Percentiles rank a stretch among this genome's conserved stretches.
Evolutionary conservation across 306 rosid genomes (phyloP).

Genomic region (Oemleria cerasiformis): DNA sequence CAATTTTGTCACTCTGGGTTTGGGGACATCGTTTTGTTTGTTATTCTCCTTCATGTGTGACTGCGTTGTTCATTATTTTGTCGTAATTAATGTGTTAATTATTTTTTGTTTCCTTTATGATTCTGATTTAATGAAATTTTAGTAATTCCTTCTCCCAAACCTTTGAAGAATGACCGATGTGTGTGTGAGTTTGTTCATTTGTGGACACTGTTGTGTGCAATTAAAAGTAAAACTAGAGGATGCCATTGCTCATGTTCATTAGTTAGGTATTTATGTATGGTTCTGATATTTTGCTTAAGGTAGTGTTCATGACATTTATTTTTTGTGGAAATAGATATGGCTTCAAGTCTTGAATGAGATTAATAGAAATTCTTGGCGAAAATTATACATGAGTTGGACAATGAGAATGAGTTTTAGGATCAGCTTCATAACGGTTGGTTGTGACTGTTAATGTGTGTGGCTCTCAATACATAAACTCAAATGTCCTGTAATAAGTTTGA

Average conservation of each 20-base stretch:
- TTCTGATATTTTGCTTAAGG: background rate
- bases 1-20: constrained; percentile 56
- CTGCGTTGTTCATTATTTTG: constrained; percentile 49
- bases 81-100: constrained; percentile 35
- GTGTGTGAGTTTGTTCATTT: background rate
- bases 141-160: constrained; percentile 22
- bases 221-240: background rate
- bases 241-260: background rate
- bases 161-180: background rate
- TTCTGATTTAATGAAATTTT: constrained; percentile 6
- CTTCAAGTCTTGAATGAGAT: no score
- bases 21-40: constrained; percentile 39
- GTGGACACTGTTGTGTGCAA: background rate
- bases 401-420: no score
- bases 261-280: background rate
- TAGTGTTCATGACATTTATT: background rate
- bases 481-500: no score
- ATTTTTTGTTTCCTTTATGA: background rate
- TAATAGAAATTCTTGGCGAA: no score
- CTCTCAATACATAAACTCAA: no score
- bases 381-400: no score
- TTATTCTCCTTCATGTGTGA: constrained; percentile 51
- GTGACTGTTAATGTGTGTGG: no score
- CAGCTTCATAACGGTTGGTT: no score
- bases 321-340: background rate